A percentile compares a stretch with the other conserved stretches of the same genome.
phyloP scores from a whole-genome alignment of 106 monocot species.

The Apostasia ramifera region DNA sequence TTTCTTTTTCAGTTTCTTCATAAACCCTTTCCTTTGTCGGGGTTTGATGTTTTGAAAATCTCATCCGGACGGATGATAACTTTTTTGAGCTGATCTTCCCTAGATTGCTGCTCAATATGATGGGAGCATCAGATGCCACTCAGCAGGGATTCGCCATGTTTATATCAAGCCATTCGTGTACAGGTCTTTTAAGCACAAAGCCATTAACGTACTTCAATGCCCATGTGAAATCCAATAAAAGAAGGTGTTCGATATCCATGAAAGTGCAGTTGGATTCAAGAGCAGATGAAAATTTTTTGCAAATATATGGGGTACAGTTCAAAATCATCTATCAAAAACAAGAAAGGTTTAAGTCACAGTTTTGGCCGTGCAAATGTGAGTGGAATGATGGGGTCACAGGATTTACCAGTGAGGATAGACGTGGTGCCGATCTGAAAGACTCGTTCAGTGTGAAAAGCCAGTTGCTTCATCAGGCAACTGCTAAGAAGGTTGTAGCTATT shows the following conservation, averaged over 20 bases:
- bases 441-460: constrained; percentile 26
- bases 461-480: constrained; percentile 27
- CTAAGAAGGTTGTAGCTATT: constrained; percentile 13
- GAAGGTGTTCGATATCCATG: constrained; percentile 3
- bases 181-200: constrained; percentile 9
- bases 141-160: constrained; percentile 15
- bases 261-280: constrained; percentile 1
- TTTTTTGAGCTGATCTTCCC: background rate
- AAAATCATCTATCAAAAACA: constrained; percentile 1
- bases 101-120: background rate
- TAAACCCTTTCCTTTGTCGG: no score
- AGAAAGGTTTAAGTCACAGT: background rate
- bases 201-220: background rate
- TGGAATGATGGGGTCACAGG: constrained; percentile 22
- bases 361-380: constrained; percentile 37
- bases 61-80: background rate
- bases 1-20: no score
- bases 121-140: constrained; percentile 13
- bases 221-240: constrained; percentile 15
- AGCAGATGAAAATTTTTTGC: constrained; percentile 1
- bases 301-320: constrained; percentile 1
- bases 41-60: constrained; percentile 3
- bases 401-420: constrained; percentile 35
- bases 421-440: constrained; percentile 51
- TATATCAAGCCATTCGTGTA: constrained; percentile 10